A percentile compares a stretch with the other conserved stretches of the same genome.
phyloP scores from a whole-genome alignment of 805 yeast species.

The Zygoascus bituminiphila region DNA sequence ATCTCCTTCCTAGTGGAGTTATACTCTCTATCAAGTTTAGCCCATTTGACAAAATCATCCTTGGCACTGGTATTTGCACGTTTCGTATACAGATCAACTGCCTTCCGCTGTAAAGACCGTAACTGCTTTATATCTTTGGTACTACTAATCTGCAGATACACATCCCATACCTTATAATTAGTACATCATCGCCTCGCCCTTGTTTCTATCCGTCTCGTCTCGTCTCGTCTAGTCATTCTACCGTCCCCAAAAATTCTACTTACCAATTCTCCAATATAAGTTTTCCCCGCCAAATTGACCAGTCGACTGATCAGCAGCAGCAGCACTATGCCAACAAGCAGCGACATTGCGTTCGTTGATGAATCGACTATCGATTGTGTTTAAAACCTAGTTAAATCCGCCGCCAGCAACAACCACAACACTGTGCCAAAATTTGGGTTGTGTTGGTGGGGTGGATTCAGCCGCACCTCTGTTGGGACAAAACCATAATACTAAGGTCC shows the following conservation, averaged over 20 bases:
- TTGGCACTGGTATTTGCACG: constrained; percentile 68
- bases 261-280: not conserved
- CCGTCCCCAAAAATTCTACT: too few relatives aligned
- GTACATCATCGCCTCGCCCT: too few relatives aligned
- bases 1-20: constrained; percentile 51
- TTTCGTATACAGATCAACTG: constrained; percentile 40
- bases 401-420: too few relatives aligned
- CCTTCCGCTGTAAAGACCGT: constrained; percentile 35
- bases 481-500: too few relatives aligned
- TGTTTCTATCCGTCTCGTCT: too few relatives aligned
- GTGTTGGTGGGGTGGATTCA: not conserved
- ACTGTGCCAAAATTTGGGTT: too few relatives aligned
- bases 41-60: constrained; percentile 94
- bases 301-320: not conserved
- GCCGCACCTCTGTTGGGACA: not conserved
- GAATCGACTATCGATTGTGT: not conserved
- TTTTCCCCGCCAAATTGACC: not conserved
- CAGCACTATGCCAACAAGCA: constrained; percentile 1
- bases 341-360: not conserved
- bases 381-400: not conserved
- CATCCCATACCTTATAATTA: constrained; percentile 33
- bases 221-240: too few relatives aligned
- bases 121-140: constrained; percentile 29
- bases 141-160: constrained; percentile 32
- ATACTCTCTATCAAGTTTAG: constrained; percentile 69